Base-by-base conservation (phyloP, 169 alveolate genomes). In the Plasmodium gallinaceum region DNA sequence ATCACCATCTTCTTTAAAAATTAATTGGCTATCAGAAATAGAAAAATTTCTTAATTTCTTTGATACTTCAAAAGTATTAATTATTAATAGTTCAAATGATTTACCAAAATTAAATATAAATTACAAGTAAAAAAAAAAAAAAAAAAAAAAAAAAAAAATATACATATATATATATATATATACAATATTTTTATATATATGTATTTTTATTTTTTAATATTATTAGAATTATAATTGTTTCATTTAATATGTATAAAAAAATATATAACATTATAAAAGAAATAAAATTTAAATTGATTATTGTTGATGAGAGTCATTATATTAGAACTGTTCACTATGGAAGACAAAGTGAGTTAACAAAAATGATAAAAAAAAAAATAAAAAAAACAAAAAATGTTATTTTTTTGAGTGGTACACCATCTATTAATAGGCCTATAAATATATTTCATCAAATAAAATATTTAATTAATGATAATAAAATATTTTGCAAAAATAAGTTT, bases 21-120 rank as follows among this genome's bases (percentile, higher is more conserved):
- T 98, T 52, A 97, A 98, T 90, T 98, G 99, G 99, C 73, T 96
- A 87, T 86, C 98, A 52, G 99, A 97, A 78, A 97, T 97, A 86
- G 96, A 96, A 83, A 74, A 70, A n/a, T 97, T 98, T 98, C 87
- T 97, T 45, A 98, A 98, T 7, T 98, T 98, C 8, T 97, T 98
- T 88, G 74, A 64, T 42, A 51, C 68, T 0, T 32, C 74, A 18
- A 97, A 95, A 93, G 96, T 97, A 9, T 93, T 98, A 70, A 95
- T 99, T 9, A 98, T 98, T 88, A 96, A 95, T 76, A 99, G 99
- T 2, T 37, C 98, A 32, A 76, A 76, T 71, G 88, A 76, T 54
- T 37, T 61, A 20, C 88, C 88, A 0, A 57, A 42, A 57, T 45
- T 43, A 8, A 24, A 5, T 46, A 24, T 22, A 24, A 8, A 8